Conservation (phyloP, 495 filamentous ascomycete genomes). For the Saxispiralis lemnorum region DNA sequence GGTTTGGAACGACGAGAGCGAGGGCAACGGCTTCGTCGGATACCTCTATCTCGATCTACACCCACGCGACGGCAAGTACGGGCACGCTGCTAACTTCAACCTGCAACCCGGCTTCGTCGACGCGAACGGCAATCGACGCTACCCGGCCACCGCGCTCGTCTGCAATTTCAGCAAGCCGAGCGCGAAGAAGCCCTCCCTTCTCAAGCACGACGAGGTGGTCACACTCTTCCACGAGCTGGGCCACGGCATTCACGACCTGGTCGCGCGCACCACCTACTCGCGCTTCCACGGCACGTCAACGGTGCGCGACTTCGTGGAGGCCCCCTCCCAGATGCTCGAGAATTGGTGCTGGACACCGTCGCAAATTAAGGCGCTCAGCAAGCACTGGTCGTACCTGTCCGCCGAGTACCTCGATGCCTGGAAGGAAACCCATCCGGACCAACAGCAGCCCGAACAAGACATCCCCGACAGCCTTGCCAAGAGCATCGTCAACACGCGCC, state of each 20-base stretch:
- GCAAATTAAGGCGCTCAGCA: constrained; percentile 46
- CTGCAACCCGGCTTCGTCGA: constrained; percentile 25
- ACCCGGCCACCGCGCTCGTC: constrained; percentile 52
- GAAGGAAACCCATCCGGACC: constrained; percentile 30
- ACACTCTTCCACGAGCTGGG: constrained; percentile 61
- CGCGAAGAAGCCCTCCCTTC: constrained; percentile 48
- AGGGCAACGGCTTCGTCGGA: constrained; percentile 49
- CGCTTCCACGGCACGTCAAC: constrained; percentile 59
- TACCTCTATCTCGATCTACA: constrained; percentile 56
- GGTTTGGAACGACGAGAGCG: constrained; percentile 50
- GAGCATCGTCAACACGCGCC: constrained; percentile 45
- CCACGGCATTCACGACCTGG: constrained; percentile 60
- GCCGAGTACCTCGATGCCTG: constrained; percentile 41
- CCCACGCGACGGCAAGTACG: constrained; percentile 50
- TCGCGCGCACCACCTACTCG: constrained; percentile 45
- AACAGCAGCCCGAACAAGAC: constrained; percentile 28
- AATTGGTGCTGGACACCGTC: constrained; percentile 62
- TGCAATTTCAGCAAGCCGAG: constrained; percentile 58
- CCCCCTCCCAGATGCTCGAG: constrained; percentile 56
- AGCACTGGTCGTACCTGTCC: constrained; percentile 46
- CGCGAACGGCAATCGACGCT: constrained; percentile 28
- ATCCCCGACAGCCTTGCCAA: constrained; percentile 47
- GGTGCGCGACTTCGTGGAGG: constrained; percentile 57
- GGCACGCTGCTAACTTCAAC: constrained; percentile 34
- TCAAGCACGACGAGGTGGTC: constrained; percentile 54